Evolutionary conservation across 495 filamentous ascomycete species (phyloP).

Genomic region (Penicillium goetzii): DNA sequence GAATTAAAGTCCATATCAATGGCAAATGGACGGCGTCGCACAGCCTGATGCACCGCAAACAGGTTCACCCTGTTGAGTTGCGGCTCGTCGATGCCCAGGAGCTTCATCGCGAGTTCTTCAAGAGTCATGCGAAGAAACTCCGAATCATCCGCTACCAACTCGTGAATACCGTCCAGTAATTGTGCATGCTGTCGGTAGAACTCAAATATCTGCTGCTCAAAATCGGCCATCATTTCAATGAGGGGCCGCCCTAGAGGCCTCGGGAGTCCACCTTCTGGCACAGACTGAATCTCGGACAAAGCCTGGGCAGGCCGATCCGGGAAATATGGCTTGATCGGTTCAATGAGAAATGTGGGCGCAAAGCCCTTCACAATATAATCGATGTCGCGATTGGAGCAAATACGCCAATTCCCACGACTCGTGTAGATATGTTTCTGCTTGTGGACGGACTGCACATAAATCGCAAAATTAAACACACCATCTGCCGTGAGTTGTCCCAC

Average conservation of each 20-base stretch:
- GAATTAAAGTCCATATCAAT: constrained; percentile 55
- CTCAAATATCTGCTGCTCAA: constrained; percentile 33
- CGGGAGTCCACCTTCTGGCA: constrained; percentile 50
- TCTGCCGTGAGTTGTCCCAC: constrained; percentile 58
- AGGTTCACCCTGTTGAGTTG: constrained; percentile 56
- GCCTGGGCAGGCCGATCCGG: constrained; percentile 51
- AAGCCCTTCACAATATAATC: constrained; percentile 70
- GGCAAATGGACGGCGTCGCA: constrained; percentile 44
- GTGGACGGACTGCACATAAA: constrained; percentile 69
- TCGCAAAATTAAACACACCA: constrained; percentile 59
- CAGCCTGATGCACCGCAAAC: constrained; percentile 69
- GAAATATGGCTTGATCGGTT: constrained; percentile 63
- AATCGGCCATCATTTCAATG: constrained; percentile 37
- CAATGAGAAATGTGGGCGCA: constrained; percentile 57
- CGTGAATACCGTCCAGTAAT: constrained; percentile 54
- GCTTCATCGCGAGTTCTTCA: constrained; percentile 61
- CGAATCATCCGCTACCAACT: constrained; percentile 49
- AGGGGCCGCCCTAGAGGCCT: constrained; percentile 42
- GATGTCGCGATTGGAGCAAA: constrained; percentile 46
- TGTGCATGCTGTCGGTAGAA: constrained; percentile 52
- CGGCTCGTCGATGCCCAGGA: constrained; percentile 47
- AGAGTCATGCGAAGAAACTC: constrained; percentile 60
- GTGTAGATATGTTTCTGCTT: constrained; percentile 73
- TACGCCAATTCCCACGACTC: constrained; percentile 72
- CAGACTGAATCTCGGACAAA: constrained; percentile 45